Conservation (phyloP, 1,284 basidiomycete genomes). For the Paramarasmius palmivorus region DNA sequence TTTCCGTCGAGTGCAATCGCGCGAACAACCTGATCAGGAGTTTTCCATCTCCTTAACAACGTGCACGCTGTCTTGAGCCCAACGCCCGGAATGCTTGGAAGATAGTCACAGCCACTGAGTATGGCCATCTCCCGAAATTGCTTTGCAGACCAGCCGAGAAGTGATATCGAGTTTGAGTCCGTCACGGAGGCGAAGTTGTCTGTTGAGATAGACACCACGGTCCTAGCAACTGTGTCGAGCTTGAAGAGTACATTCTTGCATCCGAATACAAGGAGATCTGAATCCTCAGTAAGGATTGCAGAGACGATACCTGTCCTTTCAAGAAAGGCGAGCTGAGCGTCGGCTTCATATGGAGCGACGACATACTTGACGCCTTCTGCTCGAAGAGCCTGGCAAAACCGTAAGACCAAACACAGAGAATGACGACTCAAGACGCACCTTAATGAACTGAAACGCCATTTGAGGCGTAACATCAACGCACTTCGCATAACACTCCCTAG, state of each 20-base stretch:
- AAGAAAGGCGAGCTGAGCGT: conserved; percentile 94
- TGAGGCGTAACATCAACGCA: conserved; percentile 95
- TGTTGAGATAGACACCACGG: conserved; percentile 81
- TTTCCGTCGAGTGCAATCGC: conserved; percentile 84
- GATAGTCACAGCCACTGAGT: conserved; percentile 96
- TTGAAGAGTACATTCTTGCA: conserved; percentile 88
- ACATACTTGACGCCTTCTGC: conserved; percentile 83
- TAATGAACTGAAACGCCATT: conserved; percentile 98
- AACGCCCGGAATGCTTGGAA: conserved; percentile 90
- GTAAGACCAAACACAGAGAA: conserved; percentile 3
- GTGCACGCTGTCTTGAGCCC: conserved; percentile 94
- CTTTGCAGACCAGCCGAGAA: conserved; percentile 85
- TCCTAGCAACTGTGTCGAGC: conserved; percentile 72
- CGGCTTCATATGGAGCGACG: conserved; percentile 98
- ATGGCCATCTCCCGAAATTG: conserved; percentile 97
- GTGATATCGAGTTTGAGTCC: conserved; percentile 60
- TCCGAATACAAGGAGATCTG: conserved; percentile 96
- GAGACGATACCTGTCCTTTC: conserved; percentile 85
- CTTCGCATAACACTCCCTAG: conserved; percentile 88
- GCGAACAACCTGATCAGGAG: conserved; percentile 85
- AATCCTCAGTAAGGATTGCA: conserved; percentile 97
- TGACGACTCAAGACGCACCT: conserved; percentile 50
- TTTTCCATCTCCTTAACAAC: conserved; percentile 83
- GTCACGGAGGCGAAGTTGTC: conserved; percentile 73
- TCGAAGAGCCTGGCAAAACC: conserved; percentile 65